Evolutionary conservation across 805 yeast genomes (phyloP).

Genomic region (Myxozyma sirexii): DNA sequence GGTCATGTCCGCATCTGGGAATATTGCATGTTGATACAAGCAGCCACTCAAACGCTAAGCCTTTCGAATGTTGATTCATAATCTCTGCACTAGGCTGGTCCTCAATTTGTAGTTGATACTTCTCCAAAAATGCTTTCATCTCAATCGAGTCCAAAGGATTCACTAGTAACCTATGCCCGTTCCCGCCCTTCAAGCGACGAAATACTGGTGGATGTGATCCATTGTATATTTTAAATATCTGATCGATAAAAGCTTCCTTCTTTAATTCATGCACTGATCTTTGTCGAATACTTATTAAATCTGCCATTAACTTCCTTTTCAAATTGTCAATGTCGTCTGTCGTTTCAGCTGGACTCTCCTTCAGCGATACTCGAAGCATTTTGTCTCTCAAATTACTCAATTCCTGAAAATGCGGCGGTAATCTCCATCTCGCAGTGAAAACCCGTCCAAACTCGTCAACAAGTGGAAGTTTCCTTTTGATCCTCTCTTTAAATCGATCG

Average conservation of each 20-base stretch:
- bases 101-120: no score
- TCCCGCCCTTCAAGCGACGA: background rate
- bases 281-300: background rate
- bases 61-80: no score
- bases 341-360: background rate
- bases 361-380: background rate
- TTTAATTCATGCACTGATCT: background rate
- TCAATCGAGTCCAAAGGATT: background rate
- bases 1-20: constrained; percentile 22
- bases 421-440: constrained; percentile 24
- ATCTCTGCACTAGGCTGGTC: no score
- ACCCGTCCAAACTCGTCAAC: constrained; percentile 22
- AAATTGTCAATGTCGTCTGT: background rate
- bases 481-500: constrained; percentile 2
- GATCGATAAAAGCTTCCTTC: constrained; percentile 3
- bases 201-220: background rate
- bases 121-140: no score
- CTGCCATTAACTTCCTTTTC: background rate
- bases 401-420: constrained; percentile 9
- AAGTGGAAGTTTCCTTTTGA: background rate
- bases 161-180: background rate
- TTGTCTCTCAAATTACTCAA: background rate
- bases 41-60: constrained; percentile 21
- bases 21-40: constrained; percentile 16
- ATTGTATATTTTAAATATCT: background rate